Base-by-base conservation (phyloP, 1,284 basidiomycete species). In the Fistulinella staudtii region DNA sequence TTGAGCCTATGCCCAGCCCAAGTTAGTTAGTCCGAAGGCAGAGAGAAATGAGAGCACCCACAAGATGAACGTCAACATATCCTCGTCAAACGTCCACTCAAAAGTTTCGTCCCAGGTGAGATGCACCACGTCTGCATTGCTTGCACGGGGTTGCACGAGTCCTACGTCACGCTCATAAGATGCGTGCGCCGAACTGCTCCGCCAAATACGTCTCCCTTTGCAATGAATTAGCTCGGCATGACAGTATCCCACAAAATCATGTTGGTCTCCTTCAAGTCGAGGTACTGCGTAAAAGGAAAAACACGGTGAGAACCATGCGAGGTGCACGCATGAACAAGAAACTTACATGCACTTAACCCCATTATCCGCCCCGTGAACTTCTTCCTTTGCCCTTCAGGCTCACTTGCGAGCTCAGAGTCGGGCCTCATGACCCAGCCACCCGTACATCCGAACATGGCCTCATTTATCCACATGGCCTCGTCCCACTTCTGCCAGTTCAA, bases 401-500 rank as follows among this genome's bases (percentile, higher is more conserved):
- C 25, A 7, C 9, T 15, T n/a, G 18, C 20, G 15, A 17, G 23
- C 5, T 25, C 33, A 8, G 20, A 33, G 6, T 53, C 44, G 3
- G 71, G 80, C 52, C 80, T 81, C 34, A 72, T 60, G 0, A 79
- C 74, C 73, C 75, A 85, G 0, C 82, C 82, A 4, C 64, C 57
- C 2, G 71, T 77, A 0, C 76, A 81, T 1, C 71, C 70, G 54
- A 85, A 85, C 69, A 85, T 72, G 0, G 73, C 81, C 55, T 82
- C 82, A 50, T 82, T 82, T 28, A 84, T 57, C 50, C 76, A 73
- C 70, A 74, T 72, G 4, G 73, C 71, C 0, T 47, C 53, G 51
- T 79, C 72, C 54, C 70, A 79, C 14, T 62, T 66, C 61, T 85
- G 82, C 80, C 80, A 83, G 55, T 85, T 85, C 33, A 85, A 61